Percentiles rank a stretch among this genome's conserved stretches.
Conservation (phyloP, 75 land plant genomes). For the Chamaecyparis obtusa region DNA sequence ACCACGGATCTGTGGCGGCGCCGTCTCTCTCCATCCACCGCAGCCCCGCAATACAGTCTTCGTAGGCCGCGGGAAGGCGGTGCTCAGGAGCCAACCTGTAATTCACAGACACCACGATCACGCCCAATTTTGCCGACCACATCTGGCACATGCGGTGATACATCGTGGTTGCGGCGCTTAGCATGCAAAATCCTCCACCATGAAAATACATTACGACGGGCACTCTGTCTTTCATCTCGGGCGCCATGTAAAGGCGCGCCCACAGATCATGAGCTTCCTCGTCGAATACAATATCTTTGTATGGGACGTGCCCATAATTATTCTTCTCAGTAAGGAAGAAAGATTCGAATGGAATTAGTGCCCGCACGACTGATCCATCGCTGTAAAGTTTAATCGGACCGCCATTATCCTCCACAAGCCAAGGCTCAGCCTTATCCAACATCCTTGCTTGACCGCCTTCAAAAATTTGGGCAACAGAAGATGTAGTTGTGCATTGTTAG, state of each 20-base stretch:
- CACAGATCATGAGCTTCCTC: conserved; percentile 17
- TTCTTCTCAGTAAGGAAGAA: not conserved
- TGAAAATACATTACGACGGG: conserved; percentile 41
- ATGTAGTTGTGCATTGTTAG: too few relatives aligned
- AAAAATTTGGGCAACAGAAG: too few relatives aligned
- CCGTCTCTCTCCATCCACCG: not conserved
- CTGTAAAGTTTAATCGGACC: not conserved
- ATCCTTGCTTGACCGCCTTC: not conserved
- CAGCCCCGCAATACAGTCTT: conserved; percentile 24
- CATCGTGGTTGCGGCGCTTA: conserved; percentile 7
- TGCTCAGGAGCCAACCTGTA: conserved; percentile 45
- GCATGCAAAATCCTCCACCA: conserved; percentile 33
- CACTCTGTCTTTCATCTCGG: not conserved
- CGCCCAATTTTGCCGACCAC: conserved; percentile 16
- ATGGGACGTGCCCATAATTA: conserved; percentile 3
- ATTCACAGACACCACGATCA: conserved; percentile 29
- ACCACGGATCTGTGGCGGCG: not conserved
- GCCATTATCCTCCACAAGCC: not conserved
- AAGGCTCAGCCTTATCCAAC: not conserved
- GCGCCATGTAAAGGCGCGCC: conserved; percentile 38
- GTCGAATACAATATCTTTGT: conserved; percentile 25
- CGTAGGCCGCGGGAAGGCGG: conserved; percentile 34
- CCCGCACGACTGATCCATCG: not conserved
- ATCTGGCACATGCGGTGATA: conserved; percentile 17
- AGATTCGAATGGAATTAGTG: not conserved